Conservation (phyloP, 176 grass and related monocot species). For the Neostapfia colusana region DNA sequence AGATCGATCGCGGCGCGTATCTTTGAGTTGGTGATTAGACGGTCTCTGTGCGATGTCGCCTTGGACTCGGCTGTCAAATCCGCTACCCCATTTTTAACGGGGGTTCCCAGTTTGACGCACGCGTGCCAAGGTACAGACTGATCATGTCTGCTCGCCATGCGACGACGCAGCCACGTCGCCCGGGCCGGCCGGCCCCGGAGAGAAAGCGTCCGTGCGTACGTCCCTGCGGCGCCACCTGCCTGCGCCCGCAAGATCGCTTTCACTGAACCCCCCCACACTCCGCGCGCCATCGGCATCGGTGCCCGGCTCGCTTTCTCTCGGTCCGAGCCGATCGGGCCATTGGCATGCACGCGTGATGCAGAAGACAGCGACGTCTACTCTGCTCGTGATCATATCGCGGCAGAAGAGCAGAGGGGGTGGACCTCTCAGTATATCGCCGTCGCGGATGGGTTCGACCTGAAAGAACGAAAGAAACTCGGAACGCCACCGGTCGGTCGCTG, state of each 20-base stretch:
- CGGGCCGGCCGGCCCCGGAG: background rate
- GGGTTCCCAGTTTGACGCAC: background rate
- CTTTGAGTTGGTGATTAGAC: slow-evolving; percentile 27
- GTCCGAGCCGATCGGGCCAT: slow-evolving; percentile 25
- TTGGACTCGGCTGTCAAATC: slow-evolving; percentile 34
- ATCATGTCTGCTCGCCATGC: background rate
- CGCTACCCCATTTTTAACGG: background rate
- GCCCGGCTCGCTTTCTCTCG: slow-evolving; percentile 36
- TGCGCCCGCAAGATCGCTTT: slow-evolving; percentile 11
- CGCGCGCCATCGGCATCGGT: slow-evolving; percentile 18
- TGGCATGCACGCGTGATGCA: slow-evolving; percentile 36
- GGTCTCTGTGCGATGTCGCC: background rate
- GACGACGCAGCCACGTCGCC: slow-evolving; percentile 1
- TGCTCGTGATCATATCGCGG: background rate
- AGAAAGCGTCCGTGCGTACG: background rate
- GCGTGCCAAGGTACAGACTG: background rate
- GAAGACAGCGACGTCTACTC: slow-evolving; percentile 22
- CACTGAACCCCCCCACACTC: slow-evolving; percentile 13
- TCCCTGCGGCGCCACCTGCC: background rate
- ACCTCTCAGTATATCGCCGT: slow-evolving; percentile 7
- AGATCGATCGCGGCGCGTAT: background rate
- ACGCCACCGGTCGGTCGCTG: background rate
- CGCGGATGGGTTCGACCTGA: background rate
- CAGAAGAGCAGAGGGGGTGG: background rate
- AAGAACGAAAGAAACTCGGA: background rate